Percentiles rank a stretch among this genome's conserved stretches.
These are phyloP conservation scores for Eustoma russellianum DNA, from an alignment of 257 asterid genomes.

Conservation along the genomic window DNA sequence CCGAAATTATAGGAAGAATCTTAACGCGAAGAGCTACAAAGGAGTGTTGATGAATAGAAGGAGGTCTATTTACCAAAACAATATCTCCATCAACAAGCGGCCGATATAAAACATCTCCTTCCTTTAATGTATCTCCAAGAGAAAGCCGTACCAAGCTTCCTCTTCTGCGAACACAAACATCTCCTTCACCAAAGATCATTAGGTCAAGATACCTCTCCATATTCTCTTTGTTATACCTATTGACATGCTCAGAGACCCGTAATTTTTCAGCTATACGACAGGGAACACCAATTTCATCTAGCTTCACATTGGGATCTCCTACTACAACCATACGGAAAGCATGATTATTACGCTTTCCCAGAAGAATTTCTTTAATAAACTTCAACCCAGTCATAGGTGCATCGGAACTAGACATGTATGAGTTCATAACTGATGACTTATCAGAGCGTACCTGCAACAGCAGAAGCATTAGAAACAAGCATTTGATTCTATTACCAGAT, in stretches of 20 bases:
- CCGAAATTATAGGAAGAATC: conserved; percentile 55
- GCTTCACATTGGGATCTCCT: conserved; percentile 67
- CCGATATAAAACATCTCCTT: conserved; percentile 65
- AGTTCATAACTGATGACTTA: conserved; percentile 41
- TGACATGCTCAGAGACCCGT: conserved; percentile 47
- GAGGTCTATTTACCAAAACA: conserved; percentile 80
- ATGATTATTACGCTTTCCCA: conserved; percentile 77
- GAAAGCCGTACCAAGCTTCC: conserved; percentile 37
- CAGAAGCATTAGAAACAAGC: conserved; percentile 17
- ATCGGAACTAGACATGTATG: conserved; percentile 21
- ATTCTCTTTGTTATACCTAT: conserved; percentile 51
- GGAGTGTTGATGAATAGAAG: conserved; percentile 94
- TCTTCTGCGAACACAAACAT: conserved; percentile 41
- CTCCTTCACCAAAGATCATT: conserved; percentile 44
- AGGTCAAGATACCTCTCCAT: conserved; percentile 33
- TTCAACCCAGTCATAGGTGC: conserved; percentile 62
- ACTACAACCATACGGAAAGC: conserved; percentile 91
- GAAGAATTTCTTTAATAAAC: conserved; percentile 66
- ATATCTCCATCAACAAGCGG: conserved; percentile 82
- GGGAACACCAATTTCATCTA: conserved; percentile 79
- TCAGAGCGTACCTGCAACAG: conserved; percentile 76
- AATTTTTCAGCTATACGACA: conserved; percentile 55
- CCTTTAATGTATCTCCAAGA: conserved; percentile 47
- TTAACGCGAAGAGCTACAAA: conserved; percentile 68
- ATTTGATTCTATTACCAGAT: background rate